Percentiles rank a stretch among this genome's conserved stretches.
Evolutionary conservation across 345 rosid species (phyloP).

Genomic region (Brassica juncea): DNA sequence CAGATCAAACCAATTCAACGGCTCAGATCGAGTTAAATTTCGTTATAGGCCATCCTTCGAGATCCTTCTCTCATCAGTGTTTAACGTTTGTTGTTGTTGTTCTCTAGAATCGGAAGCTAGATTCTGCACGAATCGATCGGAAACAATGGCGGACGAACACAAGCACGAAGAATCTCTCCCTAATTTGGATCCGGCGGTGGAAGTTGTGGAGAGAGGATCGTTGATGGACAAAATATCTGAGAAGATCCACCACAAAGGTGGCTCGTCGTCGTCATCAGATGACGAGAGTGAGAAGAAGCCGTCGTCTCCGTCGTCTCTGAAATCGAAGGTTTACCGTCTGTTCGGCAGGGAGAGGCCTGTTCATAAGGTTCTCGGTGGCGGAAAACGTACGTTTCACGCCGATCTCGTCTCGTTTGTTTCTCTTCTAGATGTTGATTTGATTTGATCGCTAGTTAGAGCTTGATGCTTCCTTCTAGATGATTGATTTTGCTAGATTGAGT

Average conservation of each 20-base stretch:
- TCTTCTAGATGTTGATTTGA: neutral
- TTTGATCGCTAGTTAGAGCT: neutral
- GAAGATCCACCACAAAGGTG: constrained; percentile 49
- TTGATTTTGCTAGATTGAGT: neutral
- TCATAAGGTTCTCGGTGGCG: constrained; percentile 42
- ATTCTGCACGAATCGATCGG: constrained; percentile 21
- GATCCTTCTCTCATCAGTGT: constrained; percentile 23
- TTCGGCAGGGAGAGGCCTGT: constrained; percentile 67
- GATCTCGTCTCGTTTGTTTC: neutral
- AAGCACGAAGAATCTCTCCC: constrained; percentile 30
- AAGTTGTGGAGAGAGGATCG: constrained; percentile 40
- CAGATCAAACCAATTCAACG: constrained; percentile 26
- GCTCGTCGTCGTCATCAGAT: constrained; percentile 37
- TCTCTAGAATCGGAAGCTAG: neutral
- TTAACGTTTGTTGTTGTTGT: neutral
- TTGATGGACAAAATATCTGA: constrained; percentile 40
- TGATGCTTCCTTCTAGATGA: neutral
- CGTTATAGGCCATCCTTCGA: constrained; percentile 29
- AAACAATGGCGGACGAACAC: constrained; percentile 40
- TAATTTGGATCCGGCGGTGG: constrained; percentile 21
- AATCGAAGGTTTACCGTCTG: constrained; percentile 56
- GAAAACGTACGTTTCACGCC: constrained; percentile 38
- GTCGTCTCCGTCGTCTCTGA: constrained; percentile 25
- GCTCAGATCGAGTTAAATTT: constrained; percentile 13
- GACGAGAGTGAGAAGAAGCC: constrained; percentile 36